These are phyloP conservation scores for Neospora caninum DNA, from an alignment of 169 alveolate genomes.

Conservation along the genomic window DNA sequence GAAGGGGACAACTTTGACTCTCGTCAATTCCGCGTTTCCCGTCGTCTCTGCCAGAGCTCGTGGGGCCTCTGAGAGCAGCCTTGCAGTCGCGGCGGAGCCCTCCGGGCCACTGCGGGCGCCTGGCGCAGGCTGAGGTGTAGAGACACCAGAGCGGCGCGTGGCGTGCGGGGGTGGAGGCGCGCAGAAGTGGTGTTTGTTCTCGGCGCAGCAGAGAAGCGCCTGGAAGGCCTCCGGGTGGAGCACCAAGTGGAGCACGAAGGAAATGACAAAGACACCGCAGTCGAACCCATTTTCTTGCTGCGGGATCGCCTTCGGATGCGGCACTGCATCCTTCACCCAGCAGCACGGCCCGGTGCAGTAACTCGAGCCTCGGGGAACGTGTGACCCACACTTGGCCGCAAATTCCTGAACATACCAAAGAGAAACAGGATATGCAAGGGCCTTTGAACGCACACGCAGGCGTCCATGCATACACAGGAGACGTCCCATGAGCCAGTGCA, in stretches of 20 bases:
- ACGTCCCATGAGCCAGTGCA: too few species aligned
- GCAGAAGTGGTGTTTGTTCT: not conserved
- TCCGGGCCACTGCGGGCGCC: too few species aligned
- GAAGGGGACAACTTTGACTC: not conserved
- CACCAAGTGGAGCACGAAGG: conserved; percentile 30
- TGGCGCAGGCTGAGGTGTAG: too few species aligned
- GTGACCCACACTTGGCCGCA: not conserved
- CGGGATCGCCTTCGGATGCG: conserved; percentile 37
- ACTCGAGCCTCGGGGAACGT: not conserved
- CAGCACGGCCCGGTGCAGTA: conserved; percentile 62
- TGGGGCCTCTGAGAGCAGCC: too few species aligned
- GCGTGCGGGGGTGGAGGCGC: not conserved
- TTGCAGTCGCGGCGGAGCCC: too few species aligned
- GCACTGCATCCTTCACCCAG: conserved; percentile 57
- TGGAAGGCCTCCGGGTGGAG: conserved; percentile 13
- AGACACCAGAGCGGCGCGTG: too few species aligned
- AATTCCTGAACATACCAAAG: conserved; percentile 47
- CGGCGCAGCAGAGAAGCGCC: not conserved
- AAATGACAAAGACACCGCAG: conserved; percentile 67
- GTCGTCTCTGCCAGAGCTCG: too few species aligned
- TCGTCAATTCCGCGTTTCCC: too few species aligned
- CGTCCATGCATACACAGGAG: too few species aligned
- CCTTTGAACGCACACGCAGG: too few species aligned
- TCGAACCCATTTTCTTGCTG: conserved; percentile 64
- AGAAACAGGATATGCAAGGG: not conserved